Evolutionary conservation across 768 basidiomycete genomes (phyloP).

Genomic region (Termitomyces sp.): DNA sequence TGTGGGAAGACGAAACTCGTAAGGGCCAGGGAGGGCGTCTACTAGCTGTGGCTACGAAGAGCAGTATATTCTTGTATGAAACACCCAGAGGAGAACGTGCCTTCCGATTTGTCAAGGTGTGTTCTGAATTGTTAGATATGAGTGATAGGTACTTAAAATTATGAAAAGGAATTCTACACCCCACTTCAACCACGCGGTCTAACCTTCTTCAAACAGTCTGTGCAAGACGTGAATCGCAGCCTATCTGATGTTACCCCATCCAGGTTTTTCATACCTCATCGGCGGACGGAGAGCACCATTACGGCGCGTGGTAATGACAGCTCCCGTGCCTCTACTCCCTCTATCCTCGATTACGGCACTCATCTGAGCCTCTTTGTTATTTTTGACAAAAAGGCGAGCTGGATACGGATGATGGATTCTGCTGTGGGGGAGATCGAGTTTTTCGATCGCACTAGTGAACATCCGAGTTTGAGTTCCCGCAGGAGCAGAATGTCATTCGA

Average conservation of each 20-base stretch:
- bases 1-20: conserved; percentile 58
- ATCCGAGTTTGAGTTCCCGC: conserved; percentile 17
- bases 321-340: conserved; percentile 21
- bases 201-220: conserved; percentile 65
- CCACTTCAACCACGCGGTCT: conserved; percentile 64
- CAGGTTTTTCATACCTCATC: conserved; percentile 28
- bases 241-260: conserved; percentile 32
- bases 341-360: conserved; percentile 48
- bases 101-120: conserved; percentile 77
- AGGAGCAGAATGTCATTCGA: conserved; percentile 34
- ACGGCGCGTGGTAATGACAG: conserved; percentile 29
- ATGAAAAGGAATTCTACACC: conserved; percentile 75
- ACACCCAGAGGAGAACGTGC: conserved; percentile 79
- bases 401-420: conserved; percentile 77
- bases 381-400: conserved; percentile 85
- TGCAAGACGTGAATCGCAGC: conserved; percentile 45
- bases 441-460: conserved; percentile 29
- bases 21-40: conserved; percentile 42
- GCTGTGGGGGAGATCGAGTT: conserved; percentile 77
- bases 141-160: neutral
- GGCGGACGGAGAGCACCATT: conserved; percentile 36
- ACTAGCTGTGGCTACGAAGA: conserved; percentile 74
- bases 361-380: conserved; percentile 78
- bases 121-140: neutral
- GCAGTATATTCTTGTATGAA: conserved; percentile 70